Base-by-base conservation (phyloP, 169 alveolate genomes). In the Plasmodium berghei region DNA sequence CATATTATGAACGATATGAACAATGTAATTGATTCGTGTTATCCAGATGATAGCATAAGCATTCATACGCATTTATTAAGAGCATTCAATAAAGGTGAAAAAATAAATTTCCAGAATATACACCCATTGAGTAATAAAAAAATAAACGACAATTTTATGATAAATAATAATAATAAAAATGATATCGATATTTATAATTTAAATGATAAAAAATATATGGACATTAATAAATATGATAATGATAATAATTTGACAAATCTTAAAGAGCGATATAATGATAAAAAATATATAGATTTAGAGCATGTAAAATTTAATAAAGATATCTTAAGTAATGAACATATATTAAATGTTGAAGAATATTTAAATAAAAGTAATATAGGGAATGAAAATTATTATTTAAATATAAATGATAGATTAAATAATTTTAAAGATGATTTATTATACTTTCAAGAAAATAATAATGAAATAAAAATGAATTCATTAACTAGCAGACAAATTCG, bases 331-430 rank as follows among this genome's bases (percentile, higher is more conserved):
- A 16, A 55, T 52, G 52, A 77, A 8, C 6, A 63, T 52, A 66
- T 63, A 16, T 42, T 58, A 66, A 54, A 59, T n/a, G 22, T 12
- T 10, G 62, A 77, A 46, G 34, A 77, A 22, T 77, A 63, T 24
- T 1, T 58, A 63, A 49, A 63, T 45, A 77, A 56, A 46, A 63
- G 55, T 45, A 42, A 58, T 12, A 12, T 77, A n/a, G 54, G 28
- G 0, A 75, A 77, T 18, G 89, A 34, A 42, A 54, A 77, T 34
- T 77, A 63, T 64, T 48, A 77, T 58, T 22, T 55, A 45, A 62
- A 77, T 28, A 14, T 75, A 52, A 64, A 52, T 63, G 67, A 64
- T 26, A 77, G 66, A 64, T 1, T 63, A 49, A 49, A 62, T 6
- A 54, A 63, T 20, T 48, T n/a, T 26, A 63, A 62, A 46, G 75